Evolutionary conservation across 371 early-diverging fungal species (phyloP).

Genomic region (Rhizopus delemar): DNA sequence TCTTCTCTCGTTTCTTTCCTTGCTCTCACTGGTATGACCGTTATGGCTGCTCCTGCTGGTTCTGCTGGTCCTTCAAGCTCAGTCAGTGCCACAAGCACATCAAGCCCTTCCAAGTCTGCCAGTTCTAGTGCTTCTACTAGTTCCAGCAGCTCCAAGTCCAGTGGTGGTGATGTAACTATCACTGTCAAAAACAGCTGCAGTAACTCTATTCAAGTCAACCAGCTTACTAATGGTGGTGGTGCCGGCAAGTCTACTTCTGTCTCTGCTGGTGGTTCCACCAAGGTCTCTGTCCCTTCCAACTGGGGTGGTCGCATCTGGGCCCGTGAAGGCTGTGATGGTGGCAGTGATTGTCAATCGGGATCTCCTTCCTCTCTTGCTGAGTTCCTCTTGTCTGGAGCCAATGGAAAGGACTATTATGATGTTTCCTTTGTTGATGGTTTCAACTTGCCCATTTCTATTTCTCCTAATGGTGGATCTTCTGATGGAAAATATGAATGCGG

Average conservation of each 20-base stretch:
- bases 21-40: slow-evolving; percentile 24
- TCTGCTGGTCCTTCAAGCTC: slow-evolving; percentile 13
- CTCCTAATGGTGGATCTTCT: slow-evolving; percentile 27
- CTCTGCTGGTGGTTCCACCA: slow-evolving; percentile 26
- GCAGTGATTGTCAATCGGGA: slow-evolving; percentile 29
- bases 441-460: slow-evolving; percentile 35
- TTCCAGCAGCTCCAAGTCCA: background rate
- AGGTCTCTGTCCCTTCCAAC: slow-evolving; percentile 18
- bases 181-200: slow-evolving; percentile 43
- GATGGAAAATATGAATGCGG: slow-evolving; percentile 35
- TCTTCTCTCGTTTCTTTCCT: slow-evolving; percentile 12
- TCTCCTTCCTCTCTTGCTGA: slow-evolving; percentile 42
- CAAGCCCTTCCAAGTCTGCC: background rate
- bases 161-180: slow-evolving; percentile 26
- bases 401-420: slow-evolving; percentile 35
- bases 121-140: slow-evolving; percentile 5
- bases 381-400: slow-evolving; percentile 26
- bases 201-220: slow-evolving; percentile 29
- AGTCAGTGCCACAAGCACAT: too few relatives aligned
- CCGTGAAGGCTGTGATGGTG: slow-evolving; percentile 32
- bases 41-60: slow-evolving; percentile 28
- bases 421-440: slow-evolving; percentile 42
- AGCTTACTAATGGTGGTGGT: slow-evolving; percentile 33
- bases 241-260: slow-evolving; percentile 1
- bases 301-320: slow-evolving; percentile 52